A percentile compares a stretch with the other conserved stretches of the same genome.
Conservation (phyloP, 345 rosid genomes). For the Sapria himalayana region DNA sequence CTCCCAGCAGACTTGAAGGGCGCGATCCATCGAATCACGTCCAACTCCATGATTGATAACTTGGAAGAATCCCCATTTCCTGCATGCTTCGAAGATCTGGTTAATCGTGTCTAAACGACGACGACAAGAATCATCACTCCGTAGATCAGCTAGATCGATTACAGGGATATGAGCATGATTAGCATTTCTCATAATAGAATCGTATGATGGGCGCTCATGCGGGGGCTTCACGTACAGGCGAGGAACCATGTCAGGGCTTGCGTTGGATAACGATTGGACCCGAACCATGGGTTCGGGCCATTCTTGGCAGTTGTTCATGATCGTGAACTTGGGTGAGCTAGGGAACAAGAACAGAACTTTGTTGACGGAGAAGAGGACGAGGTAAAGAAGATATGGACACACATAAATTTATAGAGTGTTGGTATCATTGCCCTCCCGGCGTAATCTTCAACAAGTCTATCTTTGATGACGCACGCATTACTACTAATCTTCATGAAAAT, state of each 20-base stretch:
- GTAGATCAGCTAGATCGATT: conserved; percentile 37
- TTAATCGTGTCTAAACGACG: conserved; percentile 9
- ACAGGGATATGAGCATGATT: conserved; percentile 38
- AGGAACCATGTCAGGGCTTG: conserved; percentile 28
- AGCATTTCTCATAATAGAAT: not conserved
- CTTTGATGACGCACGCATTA: too few relatives aligned
- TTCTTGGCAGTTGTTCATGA: conserved; percentile 31
- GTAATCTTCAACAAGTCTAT: too few relatives aligned
- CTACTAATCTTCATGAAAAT: too few relatives aligned
- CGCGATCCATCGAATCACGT: conserved; percentile 39
- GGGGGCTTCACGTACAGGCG: conserved; percentile 52
- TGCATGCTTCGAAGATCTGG: conserved; percentile 33
- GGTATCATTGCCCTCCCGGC: too few relatives aligned
- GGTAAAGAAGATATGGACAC: too few relatives aligned
- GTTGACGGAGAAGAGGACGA: too few relatives aligned
- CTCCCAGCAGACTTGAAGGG: conserved; percentile 45
- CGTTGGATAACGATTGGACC: conserved; percentile 68
- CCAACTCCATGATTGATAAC: conserved; percentile 65
- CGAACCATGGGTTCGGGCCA: conserved; percentile 97
- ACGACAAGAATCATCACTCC: conserved; percentile 8
- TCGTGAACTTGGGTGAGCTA: not conserved
- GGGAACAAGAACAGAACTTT: too few relatives aligned
- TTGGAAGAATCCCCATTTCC: conserved; percentile 88
- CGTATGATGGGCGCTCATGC: conserved; percentile 29
- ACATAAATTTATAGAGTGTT: too few relatives aligned